These are phyloP conservation scores for Chrysanthemum lavandulifolium DNA, from an alignment of 129 eudicot species.

Conservation along the genomic window DNA sequence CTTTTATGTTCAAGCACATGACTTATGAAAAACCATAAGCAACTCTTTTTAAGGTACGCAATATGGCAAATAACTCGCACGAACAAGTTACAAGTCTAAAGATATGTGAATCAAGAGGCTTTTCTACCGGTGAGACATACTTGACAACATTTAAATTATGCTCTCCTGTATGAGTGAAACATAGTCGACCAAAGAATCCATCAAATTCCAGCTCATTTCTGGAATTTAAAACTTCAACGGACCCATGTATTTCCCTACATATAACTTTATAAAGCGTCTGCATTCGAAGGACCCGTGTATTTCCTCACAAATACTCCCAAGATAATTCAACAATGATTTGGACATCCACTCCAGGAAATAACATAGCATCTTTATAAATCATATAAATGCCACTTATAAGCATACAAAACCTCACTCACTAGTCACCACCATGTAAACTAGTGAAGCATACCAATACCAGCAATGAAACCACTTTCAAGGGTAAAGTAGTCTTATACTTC, in stretches of 20 bases:
- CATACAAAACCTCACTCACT: constrained; percentile 23
- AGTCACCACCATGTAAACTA: constrained; percentile 18
- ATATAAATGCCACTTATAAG: constrained; percentile 23
- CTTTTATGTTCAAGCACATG: too few species aligned
- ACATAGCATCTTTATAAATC: constrained; percentile 11
- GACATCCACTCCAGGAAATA: constrained; percentile 26
- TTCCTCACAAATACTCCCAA: background rate
- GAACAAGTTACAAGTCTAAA: too few species aligned
- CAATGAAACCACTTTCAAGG: constrained; percentile 21
- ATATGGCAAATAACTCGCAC: too few species aligned
- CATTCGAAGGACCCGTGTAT: constrained; percentile 19
- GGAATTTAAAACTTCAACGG: background rate
- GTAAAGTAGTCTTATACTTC: constrained; percentile 19
- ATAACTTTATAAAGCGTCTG: background rate
- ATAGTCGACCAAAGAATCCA: background rate
- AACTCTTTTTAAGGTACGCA: too few species aligned
- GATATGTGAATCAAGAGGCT: too few species aligned
- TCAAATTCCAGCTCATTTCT: constrained; percentile 29
- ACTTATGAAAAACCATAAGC: too few species aligned
- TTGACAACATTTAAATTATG: too few species aligned
- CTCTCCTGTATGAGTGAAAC: background rate
- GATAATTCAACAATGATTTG: constrained; percentile 30
- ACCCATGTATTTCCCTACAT: background rate
- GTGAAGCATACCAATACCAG: constrained; percentile 2
- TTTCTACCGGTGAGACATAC: too few species aligned